phyloP scores from a whole-genome alignment of 495 filamentous ascomycete genomes.

The Xylaria scruposa region DNA sequence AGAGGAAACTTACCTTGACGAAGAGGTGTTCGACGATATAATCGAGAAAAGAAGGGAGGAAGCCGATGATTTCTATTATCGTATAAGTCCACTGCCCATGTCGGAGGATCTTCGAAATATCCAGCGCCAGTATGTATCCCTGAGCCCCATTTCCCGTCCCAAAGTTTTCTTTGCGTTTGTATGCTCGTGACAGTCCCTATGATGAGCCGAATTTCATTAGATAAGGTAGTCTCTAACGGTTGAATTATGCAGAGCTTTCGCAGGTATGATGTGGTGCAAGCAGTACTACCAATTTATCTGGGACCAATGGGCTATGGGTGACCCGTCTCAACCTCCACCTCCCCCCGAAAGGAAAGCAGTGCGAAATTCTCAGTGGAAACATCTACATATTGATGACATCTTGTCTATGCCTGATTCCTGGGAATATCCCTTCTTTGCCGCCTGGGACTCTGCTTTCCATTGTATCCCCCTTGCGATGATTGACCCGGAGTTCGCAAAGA shows the following conservation, averaged over 20 bases:
- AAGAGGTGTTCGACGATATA: conserved; percentile 89
- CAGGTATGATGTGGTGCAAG: conserved; percentile 98
- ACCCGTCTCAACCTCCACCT: conserved; percentile 75
- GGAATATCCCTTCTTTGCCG: conserved; percentile 98
- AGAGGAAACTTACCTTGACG: conserved; percentile 78
- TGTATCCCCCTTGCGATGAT: conserved; percentile 96
- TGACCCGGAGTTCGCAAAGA: conserved; percentile 96
- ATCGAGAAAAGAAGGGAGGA: conserved; percentile 85
- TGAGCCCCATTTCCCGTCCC: background rate
- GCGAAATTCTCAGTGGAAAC: conserved; percentile 89
- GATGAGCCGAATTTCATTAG: background rate
- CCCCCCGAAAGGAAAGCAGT: conserved; percentile 80
- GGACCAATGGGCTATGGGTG: conserved; percentile 94
- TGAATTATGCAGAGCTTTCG: conserved; percentile 61
- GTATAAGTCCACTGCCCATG: conserved; percentile 93
- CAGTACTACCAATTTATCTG: conserved; percentile 96
- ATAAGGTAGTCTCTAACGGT: background rate
- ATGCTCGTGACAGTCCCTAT: background rate
- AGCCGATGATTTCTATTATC: conserved; percentile 94
- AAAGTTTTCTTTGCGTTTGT: background rate
- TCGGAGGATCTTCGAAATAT: conserved; percentile 93
- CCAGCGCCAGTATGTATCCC: conserved; percentile 68
- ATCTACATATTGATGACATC: conserved; percentile 91
- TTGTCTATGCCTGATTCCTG: conserved; percentile 97
- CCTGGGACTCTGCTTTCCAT: conserved; percentile 97